These are phyloP conservation scores for Candida ulmi DNA, from an alignment of 805 yeast genomes.

Conservation along the genomic window DNA sequence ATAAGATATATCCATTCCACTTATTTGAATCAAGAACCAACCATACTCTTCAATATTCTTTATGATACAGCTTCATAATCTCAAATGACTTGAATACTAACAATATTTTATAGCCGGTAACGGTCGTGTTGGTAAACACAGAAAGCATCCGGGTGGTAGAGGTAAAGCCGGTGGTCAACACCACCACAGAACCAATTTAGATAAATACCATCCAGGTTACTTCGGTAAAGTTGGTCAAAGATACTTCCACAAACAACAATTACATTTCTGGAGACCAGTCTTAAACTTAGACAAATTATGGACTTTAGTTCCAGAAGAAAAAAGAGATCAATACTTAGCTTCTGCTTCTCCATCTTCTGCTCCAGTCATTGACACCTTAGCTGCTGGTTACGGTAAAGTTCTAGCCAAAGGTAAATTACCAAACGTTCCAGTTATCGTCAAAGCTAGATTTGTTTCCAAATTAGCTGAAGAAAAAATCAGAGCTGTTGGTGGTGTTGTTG, in stretches of 20 bases:
- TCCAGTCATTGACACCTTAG: slow-evolving; percentile 98
- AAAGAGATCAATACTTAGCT: slow-evolving; percentile 90
- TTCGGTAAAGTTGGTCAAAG: slow-evolving; percentile 99
- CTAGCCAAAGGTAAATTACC: slow-evolving; percentile 99
- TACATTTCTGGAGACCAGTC: slow-evolving; percentile 97
- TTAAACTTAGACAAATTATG: slow-evolving; percentile 98
- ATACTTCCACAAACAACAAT: slow-evolving; percentile 94
- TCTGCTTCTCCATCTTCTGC: slow-evolving; percentile 84
- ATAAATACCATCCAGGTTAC: slow-evolving; percentile 99
- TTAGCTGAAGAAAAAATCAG: slow-evolving; percentile 99
- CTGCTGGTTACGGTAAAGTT: slow-evolving; percentile 99
- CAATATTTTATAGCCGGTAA: slow-evolving; percentile 77
- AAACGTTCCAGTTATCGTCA: slow-evolving; percentile 96
- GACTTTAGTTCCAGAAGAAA: slow-evolving; percentile 90
- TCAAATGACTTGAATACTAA: too few relatives aligned
- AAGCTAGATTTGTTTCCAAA: slow-evolving; percentile 98
- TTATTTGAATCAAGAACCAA: too few relatives aligned
- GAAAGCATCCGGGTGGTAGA: slow-evolving; percentile 99
- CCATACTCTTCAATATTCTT: neutral
- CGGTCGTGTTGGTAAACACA: slow-evolving; percentile 99
- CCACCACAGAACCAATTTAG: slow-evolving; percentile 99
- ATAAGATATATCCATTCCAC: too few relatives aligned
- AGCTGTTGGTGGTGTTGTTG: slow-evolving; percentile 99
- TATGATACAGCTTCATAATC: too few relatives aligned
- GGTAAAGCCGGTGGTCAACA: slow-evolving; percentile 99